Conservation (phyloP, 1,284 basidiomycete species). For the Phlebopus sp. region DNA sequence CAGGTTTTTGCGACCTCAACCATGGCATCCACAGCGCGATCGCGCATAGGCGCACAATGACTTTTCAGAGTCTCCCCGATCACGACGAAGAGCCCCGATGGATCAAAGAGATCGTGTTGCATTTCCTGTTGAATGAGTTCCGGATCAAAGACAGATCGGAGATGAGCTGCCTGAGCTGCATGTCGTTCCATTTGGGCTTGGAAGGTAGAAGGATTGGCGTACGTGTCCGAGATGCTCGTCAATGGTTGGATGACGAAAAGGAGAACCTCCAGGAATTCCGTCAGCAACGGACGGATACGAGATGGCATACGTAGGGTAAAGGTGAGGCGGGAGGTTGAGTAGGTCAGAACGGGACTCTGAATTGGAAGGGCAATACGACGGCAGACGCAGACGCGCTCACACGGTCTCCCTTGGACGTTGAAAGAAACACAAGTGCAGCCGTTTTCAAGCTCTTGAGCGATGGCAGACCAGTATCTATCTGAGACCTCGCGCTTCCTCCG, state of each 20-base stretch:
- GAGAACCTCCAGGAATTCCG: constrained; percentile 80
- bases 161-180: constrained; percentile 55
- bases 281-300: constrained; percentile 69
- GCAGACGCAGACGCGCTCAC: constrained; percentile 61
- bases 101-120: constrained; percentile 75
- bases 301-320: constrained; percentile 70
- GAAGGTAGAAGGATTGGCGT: constrained; percentile 50
- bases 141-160: constrained; percentile 65
- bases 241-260: constrained; percentile 79
- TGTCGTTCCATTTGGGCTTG: constrained; percentile 56
- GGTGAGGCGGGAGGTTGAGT: constrained; percentile 40
- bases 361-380: constrained; percentile 39
- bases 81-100: constrained; percentile 73
- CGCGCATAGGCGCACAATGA: constrained; percentile 92
- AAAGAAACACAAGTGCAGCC: constrained; percentile 87
- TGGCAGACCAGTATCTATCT: constrained; percentile 84
- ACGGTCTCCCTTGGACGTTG: constrained; percentile 52
- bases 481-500: constrained; percentile 72
- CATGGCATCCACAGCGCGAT: constrained; percentile 83
- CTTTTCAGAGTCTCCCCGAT: constrained; percentile 83
- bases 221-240: constrained; percentile 49
- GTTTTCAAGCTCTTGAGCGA: constrained; percentile 73
- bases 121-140: constrained; percentile 81
- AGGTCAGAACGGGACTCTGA: constrained; percentile 44
- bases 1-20: constrained; percentile 64